Conservation (phyloP, 352 stramenopile genomes). For the Pythium utonaiense region DNA sequence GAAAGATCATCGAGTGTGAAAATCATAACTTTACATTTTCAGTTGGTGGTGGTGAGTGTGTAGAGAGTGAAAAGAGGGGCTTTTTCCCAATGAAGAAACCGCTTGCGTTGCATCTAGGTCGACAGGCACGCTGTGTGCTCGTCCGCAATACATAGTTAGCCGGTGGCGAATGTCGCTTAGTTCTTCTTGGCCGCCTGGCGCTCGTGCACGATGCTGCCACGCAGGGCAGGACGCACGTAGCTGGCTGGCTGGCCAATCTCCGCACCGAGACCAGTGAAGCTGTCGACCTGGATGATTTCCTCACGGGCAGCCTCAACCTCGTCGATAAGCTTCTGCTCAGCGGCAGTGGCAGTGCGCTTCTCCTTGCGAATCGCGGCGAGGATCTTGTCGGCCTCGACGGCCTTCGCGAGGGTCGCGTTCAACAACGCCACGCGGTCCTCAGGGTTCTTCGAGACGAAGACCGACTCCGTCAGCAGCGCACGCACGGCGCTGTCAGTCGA, state of each 20-base stretch:
- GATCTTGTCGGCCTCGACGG: conserved; percentile 92
- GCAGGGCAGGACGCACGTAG: conserved; percentile 89
- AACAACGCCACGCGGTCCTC: conserved; percentile 66
- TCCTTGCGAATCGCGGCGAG: conserved; percentile 90
- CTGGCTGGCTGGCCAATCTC: conserved; percentile 74
- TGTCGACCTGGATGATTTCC: conserved; percentile 96
- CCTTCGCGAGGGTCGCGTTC: conserved; percentile 76
- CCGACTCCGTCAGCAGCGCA: conserved; percentile 58
- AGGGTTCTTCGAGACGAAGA: conserved; percentile 74
- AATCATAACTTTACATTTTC: conserved; percentile 24
- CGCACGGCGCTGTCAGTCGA: conserved; percentile 72
- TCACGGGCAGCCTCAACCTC: conserved; percentile 94
- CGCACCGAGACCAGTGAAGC: conserved; percentile 86
- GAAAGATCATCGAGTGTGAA: too few species aligned
- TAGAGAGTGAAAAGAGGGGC: not conserved
- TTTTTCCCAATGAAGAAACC: conserved; percentile 24
- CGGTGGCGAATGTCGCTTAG: conserved; percentile 4
- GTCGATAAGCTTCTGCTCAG: conserved; percentile 94
- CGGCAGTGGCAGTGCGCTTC: conserved; percentile 91
- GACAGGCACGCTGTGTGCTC: not conserved
- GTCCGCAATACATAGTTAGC: conserved; percentile 15
- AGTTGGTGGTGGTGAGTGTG: not conserved
- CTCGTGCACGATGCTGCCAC: conserved; percentile 41
- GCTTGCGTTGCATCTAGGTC: conserved; percentile 9
- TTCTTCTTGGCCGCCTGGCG: conserved; percentile 24